phyloP scores from a whole-genome alignment of 305 asterid species.

The Striga hermonthica region DNA sequence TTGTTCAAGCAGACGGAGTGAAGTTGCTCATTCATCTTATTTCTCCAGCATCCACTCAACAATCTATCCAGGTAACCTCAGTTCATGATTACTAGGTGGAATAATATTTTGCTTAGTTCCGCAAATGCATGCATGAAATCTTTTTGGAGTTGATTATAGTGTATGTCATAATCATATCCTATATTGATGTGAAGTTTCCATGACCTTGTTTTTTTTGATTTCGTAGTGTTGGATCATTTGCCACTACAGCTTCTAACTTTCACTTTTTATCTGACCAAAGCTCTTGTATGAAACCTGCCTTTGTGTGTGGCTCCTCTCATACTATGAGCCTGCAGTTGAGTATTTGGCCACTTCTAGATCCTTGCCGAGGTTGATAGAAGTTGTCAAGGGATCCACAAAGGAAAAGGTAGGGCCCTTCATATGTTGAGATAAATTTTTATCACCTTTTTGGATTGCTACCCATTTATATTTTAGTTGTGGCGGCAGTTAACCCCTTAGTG shows the following conservation, averaged over 20 bases:
- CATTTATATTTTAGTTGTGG: slow-evolving; percentile 20
- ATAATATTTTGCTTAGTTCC: background rate
- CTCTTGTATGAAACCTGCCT: slow-evolving; percentile 91
- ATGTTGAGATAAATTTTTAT: slow-evolving; percentile 10
- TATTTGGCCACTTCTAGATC: slow-evolving; percentile 73
- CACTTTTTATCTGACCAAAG: slow-evolving; percentile 36
- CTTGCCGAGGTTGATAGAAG: slow-evolving; percentile 66
- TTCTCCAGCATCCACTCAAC: slow-evolving; percentile 91
- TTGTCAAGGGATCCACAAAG: slow-evolving; percentile 84
- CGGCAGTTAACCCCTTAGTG: slow-evolving; percentile 19
- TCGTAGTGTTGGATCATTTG: slow-evolving; percentile 14
- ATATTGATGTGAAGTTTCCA: slow-evolving; percentile 19
- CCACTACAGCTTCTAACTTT: slow-evolving; percentile 23
- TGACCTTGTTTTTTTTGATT: background rate
- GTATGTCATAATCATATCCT: slow-evolving; percentile 28
- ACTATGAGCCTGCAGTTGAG: slow-evolving; percentile 84
- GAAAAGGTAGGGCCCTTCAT: slow-evolving; percentile 59
- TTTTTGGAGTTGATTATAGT: background rate
- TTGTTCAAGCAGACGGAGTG: slow-evolving; percentile 90
- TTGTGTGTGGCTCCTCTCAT: slow-evolving; percentile 90
- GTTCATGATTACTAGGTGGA: slow-evolving; percentile 4
- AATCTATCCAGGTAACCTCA: slow-evolving; percentile 70
- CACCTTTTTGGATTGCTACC: slow-evolving; percentile 21
- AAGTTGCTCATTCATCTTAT: slow-evolving; percentile 78
- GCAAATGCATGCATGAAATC: no score